Percentiles rank a stretch among this genome's conserved stretches.
Conservation (phyloP, 2,329 filamentous ascomycete genomes). For the Xylaria sp. region DNA sequence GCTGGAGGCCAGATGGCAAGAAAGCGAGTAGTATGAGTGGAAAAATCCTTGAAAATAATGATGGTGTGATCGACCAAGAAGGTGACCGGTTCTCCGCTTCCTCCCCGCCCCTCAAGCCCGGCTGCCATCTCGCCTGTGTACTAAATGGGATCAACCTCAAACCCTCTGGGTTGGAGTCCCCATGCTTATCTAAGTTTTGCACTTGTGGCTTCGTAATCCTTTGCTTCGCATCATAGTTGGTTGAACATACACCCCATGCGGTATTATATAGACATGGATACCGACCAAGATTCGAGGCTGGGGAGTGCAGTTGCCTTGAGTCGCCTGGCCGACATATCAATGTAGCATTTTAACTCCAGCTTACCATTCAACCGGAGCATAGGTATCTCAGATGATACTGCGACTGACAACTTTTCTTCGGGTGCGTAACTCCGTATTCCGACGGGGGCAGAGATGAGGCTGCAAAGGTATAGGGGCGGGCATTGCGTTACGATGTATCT, state of each 20-base stretch:
- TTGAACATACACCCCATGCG: not conserved
- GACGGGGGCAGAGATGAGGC: not conserved
- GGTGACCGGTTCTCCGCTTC: no score
- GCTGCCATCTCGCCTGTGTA: no score
- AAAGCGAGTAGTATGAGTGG: slow-evolving; percentile 10
- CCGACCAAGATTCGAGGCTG: not conserved
- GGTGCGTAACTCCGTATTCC: not conserved
- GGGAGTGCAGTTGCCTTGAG: slow-evolving; percentile 1
- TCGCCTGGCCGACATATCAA: not conserved
- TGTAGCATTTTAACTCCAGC: not conserved
- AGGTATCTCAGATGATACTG: not conserved
- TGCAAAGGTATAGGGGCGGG: not conserved
- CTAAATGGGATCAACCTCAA: no score
- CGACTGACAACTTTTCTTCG: not conserved
- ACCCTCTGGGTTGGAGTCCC: no score
- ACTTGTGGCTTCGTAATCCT: not conserved
- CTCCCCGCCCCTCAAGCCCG: not conserved
- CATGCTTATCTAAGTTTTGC: not conserved
- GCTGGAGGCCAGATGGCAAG: slow-evolving; percentile 11
- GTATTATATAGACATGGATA: not conserved
- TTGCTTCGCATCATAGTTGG: not conserved
- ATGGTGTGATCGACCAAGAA: not conserved
- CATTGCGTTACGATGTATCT: not conserved
- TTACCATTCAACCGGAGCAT: not conserved
- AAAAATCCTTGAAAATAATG: not conserved